A percentile compares a stretch with the other conserved stretches of the same genome.
These are phyloP conservation scores for Paracamarosporium sp. DNA, from an alignment of 2,329 filamentous ascomycete genomes.

Conservation along the genomic window DNA sequence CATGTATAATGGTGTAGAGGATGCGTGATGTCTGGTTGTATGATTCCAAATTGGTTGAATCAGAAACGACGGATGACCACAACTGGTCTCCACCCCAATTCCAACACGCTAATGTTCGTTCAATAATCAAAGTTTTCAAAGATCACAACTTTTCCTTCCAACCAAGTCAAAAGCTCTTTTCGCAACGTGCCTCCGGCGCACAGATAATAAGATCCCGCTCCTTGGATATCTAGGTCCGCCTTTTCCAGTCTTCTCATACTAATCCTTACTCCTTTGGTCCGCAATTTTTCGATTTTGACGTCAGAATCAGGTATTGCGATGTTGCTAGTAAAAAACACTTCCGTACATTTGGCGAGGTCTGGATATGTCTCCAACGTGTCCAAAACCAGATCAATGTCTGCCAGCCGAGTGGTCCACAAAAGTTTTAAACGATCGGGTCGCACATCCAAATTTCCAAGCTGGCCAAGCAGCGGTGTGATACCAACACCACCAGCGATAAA, in stretches of 20 bases:
- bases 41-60: background rate
- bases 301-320: slow-evolving; percentile 24
- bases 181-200: slow-evolving; percentile 63
- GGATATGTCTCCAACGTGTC: slow-evolving; percentile 64
- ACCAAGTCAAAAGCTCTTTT: slow-evolving; percentile 56
- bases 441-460: slow-evolving; percentile 53
- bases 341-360: slow-evolving; percentile 60
- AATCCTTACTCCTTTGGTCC: slow-evolving; percentile 43
- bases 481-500: slow-evolving; percentile 84
- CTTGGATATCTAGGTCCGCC: slow-evolving; percentile 48
- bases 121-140: slow-evolving; percentile 60
- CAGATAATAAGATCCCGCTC: slow-evolving; percentile 62
- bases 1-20: too few relatives aligned
- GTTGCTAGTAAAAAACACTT: slow-evolving; percentile 69
- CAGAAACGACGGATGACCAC: background rate
- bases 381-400: slow-evolving; percentile 68
- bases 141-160: slow-evolving; percentile 53
- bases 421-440: slow-evolving; percentile 55
- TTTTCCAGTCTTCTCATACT: slow-evolving; percentile 55
- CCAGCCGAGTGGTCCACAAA: slow-evolving; percentile 70
- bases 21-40: too few relatives aligned
- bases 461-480: slow-evolving; percentile 80
- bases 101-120: background rate
- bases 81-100: too few relatives aligned
- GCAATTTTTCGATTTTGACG: slow-evolving; percentile 35